Conservation (phyloP, 225 moss, liverwort and hornwort species). For the Straminergon stramineum region DNA sequence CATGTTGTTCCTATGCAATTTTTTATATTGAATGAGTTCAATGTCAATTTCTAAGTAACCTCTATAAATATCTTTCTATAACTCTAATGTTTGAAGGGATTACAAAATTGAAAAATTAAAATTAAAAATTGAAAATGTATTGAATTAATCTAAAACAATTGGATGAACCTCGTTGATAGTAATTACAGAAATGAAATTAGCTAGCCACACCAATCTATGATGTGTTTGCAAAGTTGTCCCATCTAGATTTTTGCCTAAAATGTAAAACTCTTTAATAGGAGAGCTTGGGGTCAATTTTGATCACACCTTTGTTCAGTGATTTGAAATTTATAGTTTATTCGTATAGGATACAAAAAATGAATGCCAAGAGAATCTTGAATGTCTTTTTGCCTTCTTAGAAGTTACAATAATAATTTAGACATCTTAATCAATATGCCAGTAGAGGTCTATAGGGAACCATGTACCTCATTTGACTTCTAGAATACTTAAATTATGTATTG, state of each 20-base stretch:
- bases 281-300: not conserved
- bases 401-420: not conserved
- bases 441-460: fast-evolving
- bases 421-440: not conserved
- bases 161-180: not conserved
- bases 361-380: not conserved
- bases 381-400: not conserved
- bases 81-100: not conserved
- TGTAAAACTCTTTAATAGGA: not conserved
- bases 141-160: not conserved
- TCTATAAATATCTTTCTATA: not conserved
- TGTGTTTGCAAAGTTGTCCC: not conserved
- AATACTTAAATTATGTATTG: not conserved
- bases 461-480: not conserved
- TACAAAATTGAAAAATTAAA: not conserved
- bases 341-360: not conserved
- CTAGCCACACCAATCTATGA: too few relatives aligned
- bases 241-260: not conserved
- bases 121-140: too few relatives aligned
- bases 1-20: not conserved
- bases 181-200: not conserved
- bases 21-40: not conserved
- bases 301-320: not conserved
- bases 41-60: not conserved
- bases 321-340: not conserved